Base-by-base conservation (phyloP, 2,329 filamentous ascomycete species). In the Phaeosphaeriaceae sp. region DNA sequence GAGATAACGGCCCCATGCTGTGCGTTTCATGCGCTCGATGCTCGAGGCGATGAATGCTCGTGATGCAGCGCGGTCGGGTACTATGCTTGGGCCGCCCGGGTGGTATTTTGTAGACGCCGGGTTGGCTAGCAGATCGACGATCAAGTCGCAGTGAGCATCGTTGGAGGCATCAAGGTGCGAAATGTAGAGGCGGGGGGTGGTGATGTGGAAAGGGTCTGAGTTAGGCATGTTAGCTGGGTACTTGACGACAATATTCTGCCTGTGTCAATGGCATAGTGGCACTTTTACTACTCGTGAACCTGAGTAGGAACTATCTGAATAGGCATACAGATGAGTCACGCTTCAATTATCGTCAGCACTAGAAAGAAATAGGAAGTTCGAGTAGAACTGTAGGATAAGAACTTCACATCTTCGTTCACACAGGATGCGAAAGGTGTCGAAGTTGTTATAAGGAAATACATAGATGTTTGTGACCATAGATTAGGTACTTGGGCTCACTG, bases 1-100 rank as follows among this genome's bases (percentile, higher is more conserved):
- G 2, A 68, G 48, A 20, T 59, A 67, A 0, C 56, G 61, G 4
- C 67, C 67, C 42, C 58, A 70, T 6, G 66, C 66, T n/a, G 53
- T 65, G 21, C 53, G 49, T 11, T 40, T 47, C 20, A 62, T 55
- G 11, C 35, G 35, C 3, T 52, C 46, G n/a, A 6, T 16, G 2
- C 33, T 21, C 11, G 56, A 46, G 6, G 30, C 49, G 28, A 66
- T 50, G 8, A 39, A 36, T 2, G 44, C 23, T 1, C 55, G 58
- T 0, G 57, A 60, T 9, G 53, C 43, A 4, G 54, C 57, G 34
- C 54, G 57, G 18, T 56, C 60, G n/a, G 54, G 28, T 13, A 40
- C 6, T 1, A 34, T 6, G 13, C n/a, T 26, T 13, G 28, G 36
- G 12, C 28, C 29, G 12, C 5, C 6, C 2, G 39, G 46, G 21